phyloP scores from a whole-genome alignment of 441 rosid species.

The Bruguiera hainesii region DNA sequence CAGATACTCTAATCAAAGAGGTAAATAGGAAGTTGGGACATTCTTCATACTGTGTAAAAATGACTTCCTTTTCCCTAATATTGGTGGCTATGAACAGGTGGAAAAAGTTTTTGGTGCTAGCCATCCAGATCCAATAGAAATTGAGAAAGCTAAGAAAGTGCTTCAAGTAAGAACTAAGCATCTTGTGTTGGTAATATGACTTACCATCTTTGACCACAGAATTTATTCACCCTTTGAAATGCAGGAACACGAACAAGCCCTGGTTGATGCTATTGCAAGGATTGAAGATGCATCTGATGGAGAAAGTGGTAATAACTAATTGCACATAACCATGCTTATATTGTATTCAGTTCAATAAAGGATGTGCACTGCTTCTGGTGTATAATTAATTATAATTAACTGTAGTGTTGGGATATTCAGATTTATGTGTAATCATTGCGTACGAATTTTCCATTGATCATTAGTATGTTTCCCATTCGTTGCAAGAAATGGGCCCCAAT shows the following conservation, averaged over 20 bases:
- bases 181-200: slow-evolving; percentile 1
- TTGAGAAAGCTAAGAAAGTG: slow-evolving; percentile 93
- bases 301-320: slow-evolving; percentile 94
- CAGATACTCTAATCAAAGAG: slow-evolving; percentile 87
- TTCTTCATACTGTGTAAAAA: slow-evolving; percentile 1
- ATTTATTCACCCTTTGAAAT: slow-evolving; percentile 15
- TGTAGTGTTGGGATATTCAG: slow-evolving; percentile 30
- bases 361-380: slow-evolving; percentile 26
- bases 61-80: slow-evolving; percentile 4
- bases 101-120: slow-evolving; percentile 75
- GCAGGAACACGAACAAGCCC: slow-evolving; percentile 96
- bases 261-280: slow-evolving; percentile 82
- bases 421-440: slow-evolving; percentile 27
- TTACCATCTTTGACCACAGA: not conserved
- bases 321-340: slow-evolving; percentile 38
- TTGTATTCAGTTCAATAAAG: slow-evolving; percentile 16
- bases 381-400: slow-evolving; percentile 31
- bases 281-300: slow-evolving; percentile 98
- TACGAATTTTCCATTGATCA: slow-evolving; percentile 20
- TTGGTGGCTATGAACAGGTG: slow-evolving; percentile 49
- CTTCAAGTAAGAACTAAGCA: slow-evolving; percentile 48
- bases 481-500: slow-evolving; percentile 11
- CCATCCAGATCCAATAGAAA: slow-evolving; percentile 69
- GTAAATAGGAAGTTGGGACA: slow-evolving; percentile 34
- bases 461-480: slow-evolving; percentile 12